Conservation (phyloP, 2,329 filamentous ascomycete species). For the Bisporella sp. region DNA sequence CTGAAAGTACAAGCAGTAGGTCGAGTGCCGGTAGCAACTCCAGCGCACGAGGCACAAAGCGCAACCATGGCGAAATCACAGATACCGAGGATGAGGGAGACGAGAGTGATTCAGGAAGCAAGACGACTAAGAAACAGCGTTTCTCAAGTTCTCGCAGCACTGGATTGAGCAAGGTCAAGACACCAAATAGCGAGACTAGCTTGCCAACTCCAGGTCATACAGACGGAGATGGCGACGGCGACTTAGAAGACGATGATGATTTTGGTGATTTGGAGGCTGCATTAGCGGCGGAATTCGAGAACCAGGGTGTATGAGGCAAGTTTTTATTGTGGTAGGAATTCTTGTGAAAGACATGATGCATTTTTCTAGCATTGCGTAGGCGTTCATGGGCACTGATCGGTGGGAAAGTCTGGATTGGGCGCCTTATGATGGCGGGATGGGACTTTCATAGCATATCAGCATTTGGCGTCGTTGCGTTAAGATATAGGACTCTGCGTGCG, state of each 20-base stretch:
- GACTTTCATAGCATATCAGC: too few relatives aligned
- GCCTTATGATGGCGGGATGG: too few relatives aligned
- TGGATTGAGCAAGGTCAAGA: conserved; percentile 38
- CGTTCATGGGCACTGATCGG: too few relatives aligned
- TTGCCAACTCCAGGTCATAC: conserved; percentile 36
- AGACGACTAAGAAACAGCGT: conserved; percentile 44
- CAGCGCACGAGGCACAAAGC: conserved; percentile 21
- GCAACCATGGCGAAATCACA: conserved; percentile 25
- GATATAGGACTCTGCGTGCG: too few relatives aligned
- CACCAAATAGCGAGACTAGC: conserved; percentile 33
- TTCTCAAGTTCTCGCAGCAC: conserved; percentile 40
- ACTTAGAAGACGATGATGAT: conserved; percentile 32
- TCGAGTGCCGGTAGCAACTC: conserved; percentile 16
- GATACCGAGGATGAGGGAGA: conserved; percentile 17
- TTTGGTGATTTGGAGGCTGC: conserved; percentile 54
- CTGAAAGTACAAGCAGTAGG: conserved; percentile 14
- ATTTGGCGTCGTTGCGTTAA: too few relatives aligned
- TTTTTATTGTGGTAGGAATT: too few relatives aligned
- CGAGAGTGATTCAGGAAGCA: conserved; percentile 41
- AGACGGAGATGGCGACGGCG: conserved; percentile 33
- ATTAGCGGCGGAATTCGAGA: conserved; percentile 37
- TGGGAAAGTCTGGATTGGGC: too few relatives aligned
- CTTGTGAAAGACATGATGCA: too few relatives aligned
- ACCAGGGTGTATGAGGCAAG: not conserved
- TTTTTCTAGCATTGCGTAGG: too few relatives aligned